Percentiles rank a stretch among this genome's conserved stretches.
Evolutionary conservation across 2,329 filamentous ascomycete genomes (phyloP).

Genomic region (Amauroascus verrucosus): DNA sequence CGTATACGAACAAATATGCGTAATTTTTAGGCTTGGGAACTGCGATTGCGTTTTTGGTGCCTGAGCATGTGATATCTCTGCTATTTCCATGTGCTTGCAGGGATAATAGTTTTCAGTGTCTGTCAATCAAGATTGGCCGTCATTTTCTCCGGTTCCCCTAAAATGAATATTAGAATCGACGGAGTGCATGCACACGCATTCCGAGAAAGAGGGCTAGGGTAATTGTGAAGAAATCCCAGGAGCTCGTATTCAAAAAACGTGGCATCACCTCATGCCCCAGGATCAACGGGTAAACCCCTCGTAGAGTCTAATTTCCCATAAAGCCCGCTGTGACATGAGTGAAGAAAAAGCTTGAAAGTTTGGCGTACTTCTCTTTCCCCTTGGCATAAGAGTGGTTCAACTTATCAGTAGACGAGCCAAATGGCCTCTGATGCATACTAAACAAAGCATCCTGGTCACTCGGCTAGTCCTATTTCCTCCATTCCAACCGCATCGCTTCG

Average conservation of each 20-base stretch:
- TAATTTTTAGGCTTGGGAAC: no score
- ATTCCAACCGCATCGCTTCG: not conserved
- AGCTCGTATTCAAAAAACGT: not conserved
- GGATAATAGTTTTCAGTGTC: no score
- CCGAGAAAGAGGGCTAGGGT: no score
- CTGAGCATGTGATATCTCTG: not conserved
- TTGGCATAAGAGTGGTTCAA: no score
- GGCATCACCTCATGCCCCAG: not conserved
- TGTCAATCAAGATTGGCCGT: not conserved
- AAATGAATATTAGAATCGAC: not conserved
- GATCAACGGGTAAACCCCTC: not conserved
- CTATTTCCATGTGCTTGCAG: not conserved
- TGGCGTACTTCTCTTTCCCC: no score
- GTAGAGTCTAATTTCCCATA: not conserved
- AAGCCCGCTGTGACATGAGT: no score
- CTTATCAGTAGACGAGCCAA: no score
- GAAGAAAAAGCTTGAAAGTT: no score
- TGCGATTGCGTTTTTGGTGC: no score
- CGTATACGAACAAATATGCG: no score
- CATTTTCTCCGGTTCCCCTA: not conserved
- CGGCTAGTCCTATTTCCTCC: constrained; percentile 1
- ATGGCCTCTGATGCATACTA: not conserved
- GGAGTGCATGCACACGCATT: no score
- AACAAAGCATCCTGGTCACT: not conserved
- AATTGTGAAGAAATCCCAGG: not conserved